Base-by-base conservation (phyloP, 768 basidiomycete genomes). In the Suillus luteus region DNA sequence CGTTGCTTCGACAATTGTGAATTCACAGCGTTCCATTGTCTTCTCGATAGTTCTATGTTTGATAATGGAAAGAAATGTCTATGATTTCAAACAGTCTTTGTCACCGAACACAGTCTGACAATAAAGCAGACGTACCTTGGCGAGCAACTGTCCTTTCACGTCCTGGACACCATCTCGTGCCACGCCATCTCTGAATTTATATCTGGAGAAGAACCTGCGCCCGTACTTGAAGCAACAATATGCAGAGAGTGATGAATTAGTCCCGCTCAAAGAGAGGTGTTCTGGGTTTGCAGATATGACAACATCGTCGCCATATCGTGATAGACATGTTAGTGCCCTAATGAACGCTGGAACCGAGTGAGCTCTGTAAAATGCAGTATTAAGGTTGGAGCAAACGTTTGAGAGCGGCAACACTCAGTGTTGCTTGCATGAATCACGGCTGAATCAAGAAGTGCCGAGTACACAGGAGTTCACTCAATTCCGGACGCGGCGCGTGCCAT, bases 221-320 rank as follows among this genome's bases (percentile, higher is more conserved):
- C 80, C 79, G 67, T 89, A 92, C 72, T 84, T 87, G 78, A 94
- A 89, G 15, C 90, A 85, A 74, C 87, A 90, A 70, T 91, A 94
- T 12, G 93, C 92, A 44, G 93, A 90, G 70, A 88, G 85, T 5
- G 92, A 88, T 3, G 89, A 86, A 75, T 94, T 95, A 27, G 90
- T 92, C 2, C 88, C 79, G 60, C 90, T 91, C 33, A 95, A 73
- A 7, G 86, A 81, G 38, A 95, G 72, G 40, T 78, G 75, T 41
- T 89, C 86, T 0, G 81, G 71, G 10, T 85, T 84, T 9, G 89
- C 91, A 63, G 86, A 82, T 48, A 95, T 81, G 43, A 84, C 81
- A 49, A 95, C 77, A 65, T 95, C 91, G 64, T 95, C 93, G 58
- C 93, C 91, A 72, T 92, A 94, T 77, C 84, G 87, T 43, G 92